Evolutionary conservation across 2,329 filamentous ascomycete genomes (phyloP), one percentile per base, ranked within the genome.

Genomic region (Xylaria sp.): DNA sequence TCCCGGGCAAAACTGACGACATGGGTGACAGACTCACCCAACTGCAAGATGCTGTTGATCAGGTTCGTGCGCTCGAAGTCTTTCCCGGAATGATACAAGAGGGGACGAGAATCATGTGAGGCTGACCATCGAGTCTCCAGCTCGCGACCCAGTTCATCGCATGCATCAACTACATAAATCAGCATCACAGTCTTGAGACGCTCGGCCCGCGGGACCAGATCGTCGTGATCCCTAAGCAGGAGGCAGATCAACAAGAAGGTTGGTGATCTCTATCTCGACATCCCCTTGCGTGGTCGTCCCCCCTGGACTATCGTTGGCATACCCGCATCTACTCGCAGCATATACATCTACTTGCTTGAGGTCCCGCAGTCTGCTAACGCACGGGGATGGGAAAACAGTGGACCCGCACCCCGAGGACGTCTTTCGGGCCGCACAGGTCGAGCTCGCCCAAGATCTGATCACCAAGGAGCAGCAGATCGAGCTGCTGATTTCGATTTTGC

Each of bases 391-490:
- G 9, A 18, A 37, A 58, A 66, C 71, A 89, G 89, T 91, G 23
- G 87, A 90, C 25, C 86, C 90, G 2, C 84, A 91, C 31, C 84
- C 88, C 0, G 81, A 86, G 10, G 89, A 91, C 51, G 87, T 89
- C 60, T 93, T 93, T 80, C 85, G 87, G 65, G 86, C 87, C 2
- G 88, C 90, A 56, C 87, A 94, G 77, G 84, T 89, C 69, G 92
- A 95, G 79, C 84, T 96, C 63, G 91, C 92, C 46, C 87, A 88
- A 70, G 93, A 95, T 78, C 84, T 96, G 31, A 90, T 95, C 67
- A 80, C 92, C 67, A 94, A 94, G 76, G 91, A 94, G 75, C 92
- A 94, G 81, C 92, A 95, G 82, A 94, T 96, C 70, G 93, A 96
- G 79, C 85, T 88, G 54, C 82, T 96, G 57, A 92, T 95, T 67